These are phyloP conservation scores for Phytophthora hybrid DNA, from an alignment of 352 stramenopile species.

Conservation along the genomic window DNA sequence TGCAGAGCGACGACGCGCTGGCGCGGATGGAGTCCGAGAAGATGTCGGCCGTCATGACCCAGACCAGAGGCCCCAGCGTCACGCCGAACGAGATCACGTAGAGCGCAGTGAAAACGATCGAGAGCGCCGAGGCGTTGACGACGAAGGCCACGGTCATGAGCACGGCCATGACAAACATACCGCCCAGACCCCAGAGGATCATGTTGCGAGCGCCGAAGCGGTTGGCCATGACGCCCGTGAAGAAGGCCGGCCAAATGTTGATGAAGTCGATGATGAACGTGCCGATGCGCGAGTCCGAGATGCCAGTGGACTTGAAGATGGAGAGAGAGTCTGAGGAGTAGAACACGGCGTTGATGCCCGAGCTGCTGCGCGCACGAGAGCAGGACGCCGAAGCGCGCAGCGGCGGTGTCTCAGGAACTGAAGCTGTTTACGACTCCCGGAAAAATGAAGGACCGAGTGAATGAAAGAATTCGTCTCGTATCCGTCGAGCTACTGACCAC, in stretches of 20 bases:
- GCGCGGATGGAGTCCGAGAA: constrained; percentile 15
- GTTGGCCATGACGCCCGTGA: constrained; percentile 38
- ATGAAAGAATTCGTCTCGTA: too few relatives aligned
- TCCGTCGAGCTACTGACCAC: too few relatives aligned
- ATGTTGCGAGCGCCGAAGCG: constrained; percentile 57
- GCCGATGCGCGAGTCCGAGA: constrained; percentile 21
- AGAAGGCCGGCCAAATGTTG: constrained; percentile 23
- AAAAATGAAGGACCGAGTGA: too few relatives aligned
- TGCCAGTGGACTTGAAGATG: constrained; percentile 19
- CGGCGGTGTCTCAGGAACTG: too few relatives aligned
- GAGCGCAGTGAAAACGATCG: constrained; percentile 12
- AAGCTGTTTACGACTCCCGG: constrained; percentile 16
- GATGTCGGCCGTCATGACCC: constrained; percentile 17
- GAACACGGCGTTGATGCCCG: constrained; percentile 22
- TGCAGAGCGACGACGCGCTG: constrained; percentile 12
- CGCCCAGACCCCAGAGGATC: constrained; percentile 41
- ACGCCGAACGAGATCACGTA: constrained; percentile 15
- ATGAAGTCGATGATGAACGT: constrained; percentile 28
- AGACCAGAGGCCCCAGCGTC: not conserved
- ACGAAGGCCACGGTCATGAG: constrained; percentile 53
- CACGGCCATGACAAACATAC: constrained; percentile 53
- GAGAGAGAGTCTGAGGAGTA: constrained; percentile 17
- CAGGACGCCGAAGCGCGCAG: constrained; percentile 24
- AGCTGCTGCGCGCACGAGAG: constrained; percentile 20
- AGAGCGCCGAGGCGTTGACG: constrained; percentile 17